Conservation (phyloP, 106 monocot species). For the Acorus calamus region DNA sequence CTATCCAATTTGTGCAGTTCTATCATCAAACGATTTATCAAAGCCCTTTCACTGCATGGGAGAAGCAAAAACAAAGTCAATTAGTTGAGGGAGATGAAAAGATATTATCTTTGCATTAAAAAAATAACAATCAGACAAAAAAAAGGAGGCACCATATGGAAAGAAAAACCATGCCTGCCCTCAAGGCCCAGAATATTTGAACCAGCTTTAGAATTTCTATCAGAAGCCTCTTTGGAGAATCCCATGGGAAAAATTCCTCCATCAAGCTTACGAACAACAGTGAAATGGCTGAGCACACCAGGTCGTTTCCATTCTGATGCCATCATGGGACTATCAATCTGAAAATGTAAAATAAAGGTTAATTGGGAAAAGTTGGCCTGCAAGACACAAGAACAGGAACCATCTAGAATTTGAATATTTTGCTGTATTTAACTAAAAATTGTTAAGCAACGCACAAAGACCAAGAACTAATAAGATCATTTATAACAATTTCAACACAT, state of each 20-base stretch:
- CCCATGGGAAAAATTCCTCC: constrained; percentile 85
- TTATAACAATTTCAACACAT: no score
- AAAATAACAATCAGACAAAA: neutral
- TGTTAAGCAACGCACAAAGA: no score
- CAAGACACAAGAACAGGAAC: no score
- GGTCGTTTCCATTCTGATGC: constrained; percentile 60
- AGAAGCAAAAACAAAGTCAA: constrained; percentile 9
- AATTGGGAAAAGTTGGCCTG: neutral
- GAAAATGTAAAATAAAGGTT: constrained; percentile 8
- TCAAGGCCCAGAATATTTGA: constrained; percentile 47
- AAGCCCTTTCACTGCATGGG: constrained; percentile 68
- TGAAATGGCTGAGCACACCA: constrained; percentile 62
- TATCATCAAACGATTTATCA: constrained; percentile 91
- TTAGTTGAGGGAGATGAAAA: neutral
- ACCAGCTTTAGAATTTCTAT: constrained; percentile 65
- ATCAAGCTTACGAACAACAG: constrained; percentile 83
- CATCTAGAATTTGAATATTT: no score
- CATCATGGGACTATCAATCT: constrained; percentile 91
- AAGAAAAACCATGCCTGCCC: constrained; percentile 37
- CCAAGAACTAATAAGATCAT: neutral
- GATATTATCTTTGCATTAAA: neutral
- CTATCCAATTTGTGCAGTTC: constrained; percentile 84
- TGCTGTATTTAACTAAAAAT: no score
- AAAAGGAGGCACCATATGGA: neutral
- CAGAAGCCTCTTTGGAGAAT: constrained; percentile 49